Evolutionary conservation across 2,329 filamentous ascomycete species (phyloP).

Genomic region (Erysiphe pisi): DNA sequence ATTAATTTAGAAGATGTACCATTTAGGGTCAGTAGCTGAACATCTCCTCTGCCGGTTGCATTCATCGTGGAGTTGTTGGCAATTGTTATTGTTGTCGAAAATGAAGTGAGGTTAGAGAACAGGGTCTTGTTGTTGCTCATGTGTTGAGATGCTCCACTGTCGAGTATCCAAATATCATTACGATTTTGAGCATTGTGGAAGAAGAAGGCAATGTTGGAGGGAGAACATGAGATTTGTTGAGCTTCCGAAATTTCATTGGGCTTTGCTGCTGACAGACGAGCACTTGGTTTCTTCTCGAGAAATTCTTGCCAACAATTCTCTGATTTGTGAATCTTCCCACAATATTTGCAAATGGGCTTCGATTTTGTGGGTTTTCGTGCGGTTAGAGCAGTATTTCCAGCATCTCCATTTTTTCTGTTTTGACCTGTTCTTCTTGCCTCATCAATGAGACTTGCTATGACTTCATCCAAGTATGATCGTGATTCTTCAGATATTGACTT

Average conservation of each 20-base stretch:
- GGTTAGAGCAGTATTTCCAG: too few species aligned
- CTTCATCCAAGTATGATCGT: neutral
- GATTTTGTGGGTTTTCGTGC: neutral
- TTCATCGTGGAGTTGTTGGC: neutral
- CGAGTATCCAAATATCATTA: neutral
- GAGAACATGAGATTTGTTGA: neutral
- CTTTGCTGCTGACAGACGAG: neutral
- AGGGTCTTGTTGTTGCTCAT: neutral
- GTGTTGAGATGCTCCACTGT: neutral
- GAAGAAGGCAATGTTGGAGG: neutral
- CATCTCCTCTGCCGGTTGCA: neutral
- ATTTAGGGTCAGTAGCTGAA: neutral
- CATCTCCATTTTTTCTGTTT: neutral
- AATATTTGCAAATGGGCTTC: neutral
- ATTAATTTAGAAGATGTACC: neutral
- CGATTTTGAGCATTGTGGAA: neutral
- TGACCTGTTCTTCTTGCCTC: neutral
- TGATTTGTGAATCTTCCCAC: neutral
- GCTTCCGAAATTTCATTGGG: neutral
- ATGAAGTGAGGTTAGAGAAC: neutral
- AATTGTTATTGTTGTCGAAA: neutral
- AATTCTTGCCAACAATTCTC: neutral
- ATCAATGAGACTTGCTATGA: neutral
- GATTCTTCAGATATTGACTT: neutral
- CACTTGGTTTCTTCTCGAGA: neutral